Evolutionary conservation across 805 yeast genomes (phyloP).

Genomic region (Clavispora vitiphila): DNA sequence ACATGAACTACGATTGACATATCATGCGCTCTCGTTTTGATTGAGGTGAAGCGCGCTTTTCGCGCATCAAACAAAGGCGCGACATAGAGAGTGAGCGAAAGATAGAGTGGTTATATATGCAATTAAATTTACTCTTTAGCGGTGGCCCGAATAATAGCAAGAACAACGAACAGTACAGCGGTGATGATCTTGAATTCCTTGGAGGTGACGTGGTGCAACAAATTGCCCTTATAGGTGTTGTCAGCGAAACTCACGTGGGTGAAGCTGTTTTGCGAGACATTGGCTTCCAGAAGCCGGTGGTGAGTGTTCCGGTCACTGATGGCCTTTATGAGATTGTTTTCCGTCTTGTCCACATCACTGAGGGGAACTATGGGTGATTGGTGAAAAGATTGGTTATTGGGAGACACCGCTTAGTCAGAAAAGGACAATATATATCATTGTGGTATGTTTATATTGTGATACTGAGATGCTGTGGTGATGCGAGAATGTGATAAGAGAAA

Average conservation of each 20-base stretch:
- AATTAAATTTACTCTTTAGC: slow-evolving; percentile 5
- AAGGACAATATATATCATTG: too few species aligned
- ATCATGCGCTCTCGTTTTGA: too few species aligned
- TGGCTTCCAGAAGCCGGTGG: neutral
- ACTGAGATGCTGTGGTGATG: too few species aligned
- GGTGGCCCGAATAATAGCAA: slow-evolving; percentile 14
- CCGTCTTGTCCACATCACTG: slow-evolving; percentile 55
- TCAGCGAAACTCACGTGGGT: slow-evolving; percentile 5
- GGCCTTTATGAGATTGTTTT: slow-evolving; percentile 36
- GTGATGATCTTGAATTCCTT: slow-evolving; percentile 12
- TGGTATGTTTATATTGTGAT: too few species aligned
- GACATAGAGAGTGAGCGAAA: neutral
- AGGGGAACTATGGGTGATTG: too few species aligned
- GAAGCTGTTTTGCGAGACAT: neutral
- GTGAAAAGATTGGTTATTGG: too few species aligned
- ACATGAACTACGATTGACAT: too few species aligned
- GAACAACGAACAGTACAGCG: slow-evolving; percentile 12
- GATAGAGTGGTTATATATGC: neutral
- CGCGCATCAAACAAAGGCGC: neutral
- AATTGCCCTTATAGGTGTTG: slow-evolving; percentile 4
- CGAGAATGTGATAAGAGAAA: too few species aligned
- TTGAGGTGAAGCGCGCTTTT: neutral
- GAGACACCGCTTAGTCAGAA: too few species aligned
- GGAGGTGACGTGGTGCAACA: slow-evolving; percentile 12
- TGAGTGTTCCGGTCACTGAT: neutral